These are phyloP conservation scores for Sextonia rubra DNA, from an alignment of 164 flowering plant species.

Conservation along the genomic window DNA sequence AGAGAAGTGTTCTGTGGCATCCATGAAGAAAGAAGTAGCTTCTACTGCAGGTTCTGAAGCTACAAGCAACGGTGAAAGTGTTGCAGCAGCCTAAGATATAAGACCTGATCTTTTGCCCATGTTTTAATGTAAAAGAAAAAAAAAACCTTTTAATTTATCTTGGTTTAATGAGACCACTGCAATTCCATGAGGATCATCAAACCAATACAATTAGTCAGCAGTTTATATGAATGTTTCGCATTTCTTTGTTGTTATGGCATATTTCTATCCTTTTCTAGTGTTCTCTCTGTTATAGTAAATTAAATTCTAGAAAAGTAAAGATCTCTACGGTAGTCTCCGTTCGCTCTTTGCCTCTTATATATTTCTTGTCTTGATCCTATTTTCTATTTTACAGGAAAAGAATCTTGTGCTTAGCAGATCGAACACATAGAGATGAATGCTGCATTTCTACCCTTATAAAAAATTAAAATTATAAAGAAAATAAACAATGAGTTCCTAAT, in stretches of 20 bases:
- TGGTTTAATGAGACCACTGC: background rate
- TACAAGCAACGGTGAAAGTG: constrained; percentile 36
- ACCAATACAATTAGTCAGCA: background rate
- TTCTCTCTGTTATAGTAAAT: no score
- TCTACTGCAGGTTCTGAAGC: constrained; percentile 20
- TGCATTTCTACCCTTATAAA: no score
- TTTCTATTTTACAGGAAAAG: no score
- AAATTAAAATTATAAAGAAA: no score
- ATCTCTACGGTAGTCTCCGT: no score
- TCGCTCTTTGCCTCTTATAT: no score
- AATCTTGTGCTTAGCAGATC: no score
- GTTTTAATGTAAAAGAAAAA: background rate
- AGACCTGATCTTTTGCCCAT: background rate
- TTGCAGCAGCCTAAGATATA: constrained; percentile 20
- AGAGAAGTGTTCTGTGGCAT: constrained; percentile 47
- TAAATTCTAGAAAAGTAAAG: no score
- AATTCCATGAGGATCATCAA: constrained; percentile 1
- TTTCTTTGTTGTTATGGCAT: background rate
- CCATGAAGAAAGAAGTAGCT: constrained; percentile 26
- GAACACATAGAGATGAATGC: no score
- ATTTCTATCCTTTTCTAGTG: no score
- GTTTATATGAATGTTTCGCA: background rate
- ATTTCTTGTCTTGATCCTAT: no score
- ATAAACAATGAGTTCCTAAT: no score
- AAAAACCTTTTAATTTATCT: background rate